Base-by-base conservation (phyloP, 2,329 filamentous ascomycete species). In the Colletotrichum truncatum region DNA sequence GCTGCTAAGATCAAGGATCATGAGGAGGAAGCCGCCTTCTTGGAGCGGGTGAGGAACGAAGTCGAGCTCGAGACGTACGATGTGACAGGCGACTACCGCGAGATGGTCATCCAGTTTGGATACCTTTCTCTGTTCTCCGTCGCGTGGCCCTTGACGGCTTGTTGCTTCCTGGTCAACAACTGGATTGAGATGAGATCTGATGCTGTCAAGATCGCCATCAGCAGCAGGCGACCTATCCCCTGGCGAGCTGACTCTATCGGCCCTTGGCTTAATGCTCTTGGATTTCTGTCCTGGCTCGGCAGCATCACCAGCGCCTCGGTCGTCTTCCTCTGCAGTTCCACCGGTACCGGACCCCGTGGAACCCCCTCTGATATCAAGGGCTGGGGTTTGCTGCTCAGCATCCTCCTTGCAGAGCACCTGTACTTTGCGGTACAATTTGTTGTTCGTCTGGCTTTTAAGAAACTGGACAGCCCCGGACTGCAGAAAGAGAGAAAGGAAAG, bases 141-240 rank as follows among this genome's bases (percentile, higher is more conserved):
- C 3, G 89, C 97, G 58, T 99, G 96, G 96, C 96, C 96, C 0
- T 82, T 98, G n/a, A 94, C 95, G 0, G 91, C 92, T 2, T 85
- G 93, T 61, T 95, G 92, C 2, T 98, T 98, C 81, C 81, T 98
- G 11, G 82, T 96, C 77, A 98, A 98, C 81, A 97, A 98, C 80
- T 98, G 95, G 94, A 82, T 99, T 62, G 96, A 98, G 76, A 87
- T 98, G 38, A 92, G 96, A 41, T 93, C 93, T 1, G 96, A 99
- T 74, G 94, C 95, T 2, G 87, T 97, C 80, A 99, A 99, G 78
- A 97, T 98, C 72, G 94, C 94, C 60, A 85, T 93, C 49, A 91
- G 94, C 76, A 94, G 93, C 83, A 91, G 95, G 73, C 90, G 96
- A 4, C 96, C 96, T 0, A 93, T 93, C 36, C 96, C 96, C 1